Evolutionary conservation across 129 eudicot species (phyloP), one percentile per base, ranked within the genome.

Genomic region (Pittosporum tobira): DNA sequence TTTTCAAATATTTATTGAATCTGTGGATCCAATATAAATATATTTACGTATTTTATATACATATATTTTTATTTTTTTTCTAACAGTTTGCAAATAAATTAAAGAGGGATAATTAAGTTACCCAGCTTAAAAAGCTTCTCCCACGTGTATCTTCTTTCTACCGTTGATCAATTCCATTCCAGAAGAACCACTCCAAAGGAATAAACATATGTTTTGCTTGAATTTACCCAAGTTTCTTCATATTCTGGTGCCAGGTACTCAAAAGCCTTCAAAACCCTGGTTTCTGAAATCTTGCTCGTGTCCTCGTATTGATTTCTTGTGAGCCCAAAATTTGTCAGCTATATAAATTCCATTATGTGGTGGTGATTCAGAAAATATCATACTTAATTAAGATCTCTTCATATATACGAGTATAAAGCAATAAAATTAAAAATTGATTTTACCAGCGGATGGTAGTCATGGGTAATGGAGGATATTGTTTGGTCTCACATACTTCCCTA

Each of bases 241-340:
- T 72, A 80, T 48, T 80, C 86, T 26, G 82, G 76, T 43, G 86
- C 79, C 21, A 80, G 44, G 63, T 75, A 72, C 38, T 80, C 82
- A n/a, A 75, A 80, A 19, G 82, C 69, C 70, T 52, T 80, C n/a
- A 75, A 22, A 2, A 68, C 79, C 75, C 69, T 62, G n/a, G 69
- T 50, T 44, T 59, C 74, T n/a, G 81, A 75, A 31, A 56, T 59
- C 71, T n/a, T n/a, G n/a, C n/a, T n/a, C 51, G 26, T 36, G 9
- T 45, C 75, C 65, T 76, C 82, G 25, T 81, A 81, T 55, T 57
- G 74, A 63, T 73, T 73, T 48, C 29, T 64, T 2, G 50, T 45
- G 34, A 76, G 57, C 64, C 87, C 83, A 28, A 59, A 65, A 72
- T 69, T 76, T 10, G 77, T 61, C 45, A 76, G 51, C 87, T 81